These are phyloP conservation scores for Suhomyces sp. DNA, from an alignment of 805 yeast species.

Conservation along the genomic window DNA sequence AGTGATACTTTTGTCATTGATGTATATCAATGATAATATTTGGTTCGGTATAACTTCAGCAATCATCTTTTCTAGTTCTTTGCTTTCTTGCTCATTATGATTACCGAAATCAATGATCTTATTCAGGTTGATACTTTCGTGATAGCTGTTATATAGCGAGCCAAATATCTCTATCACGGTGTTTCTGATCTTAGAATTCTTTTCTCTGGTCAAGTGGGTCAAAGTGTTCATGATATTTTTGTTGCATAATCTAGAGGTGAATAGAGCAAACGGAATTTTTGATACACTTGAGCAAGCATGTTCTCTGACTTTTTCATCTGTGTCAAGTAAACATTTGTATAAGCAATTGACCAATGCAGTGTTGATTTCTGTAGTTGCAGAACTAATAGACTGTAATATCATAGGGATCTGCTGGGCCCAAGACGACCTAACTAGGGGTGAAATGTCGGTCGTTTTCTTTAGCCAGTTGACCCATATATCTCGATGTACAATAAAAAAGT, in stretches of 20 bases:
- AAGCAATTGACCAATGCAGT: slow-evolving; percentile 46
- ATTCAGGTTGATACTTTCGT: slow-evolving; percentile 14
- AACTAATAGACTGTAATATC: slow-evolving; percentile 44
- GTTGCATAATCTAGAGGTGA: slow-evolving; percentile 49
- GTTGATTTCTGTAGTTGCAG: slow-evolving; percentile 48
- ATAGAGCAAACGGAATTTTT: slow-evolving; percentile 42
- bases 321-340: slow-evolving; percentile 67
- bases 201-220: slow-evolving; percentile 68
- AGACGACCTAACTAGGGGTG: slow-evolving; percentile 57
- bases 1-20: slow-evolving; percentile 67
- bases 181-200: slow-evolving; percentile 59
- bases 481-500: slow-evolving; percentile 56
- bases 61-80: slow-evolving; percentile 29
- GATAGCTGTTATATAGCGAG: slow-evolving; percentile 50
- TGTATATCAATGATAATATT: slow-evolving; percentile 63
- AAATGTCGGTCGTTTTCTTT: slow-evolving; percentile 68
- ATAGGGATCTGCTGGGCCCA: slow-evolving; percentile 65
- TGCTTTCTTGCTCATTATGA: slow-evolving; percentile 20
- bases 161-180: slow-evolving; percentile 56
- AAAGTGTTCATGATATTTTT: slow-evolving; percentile 51
- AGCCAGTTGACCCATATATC: slow-evolving; percentile 71
- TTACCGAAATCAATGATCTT: slow-evolving; percentile 31
- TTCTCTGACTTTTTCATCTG: slow-evolving; percentile 69
- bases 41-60: slow-evolving; percentile 58
- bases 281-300: slow-evolving; percentile 54